Evolutionary conservation across 805 yeast species (phyloP).

Genomic region (Metschnikowia aberdeeniae): DNA sequence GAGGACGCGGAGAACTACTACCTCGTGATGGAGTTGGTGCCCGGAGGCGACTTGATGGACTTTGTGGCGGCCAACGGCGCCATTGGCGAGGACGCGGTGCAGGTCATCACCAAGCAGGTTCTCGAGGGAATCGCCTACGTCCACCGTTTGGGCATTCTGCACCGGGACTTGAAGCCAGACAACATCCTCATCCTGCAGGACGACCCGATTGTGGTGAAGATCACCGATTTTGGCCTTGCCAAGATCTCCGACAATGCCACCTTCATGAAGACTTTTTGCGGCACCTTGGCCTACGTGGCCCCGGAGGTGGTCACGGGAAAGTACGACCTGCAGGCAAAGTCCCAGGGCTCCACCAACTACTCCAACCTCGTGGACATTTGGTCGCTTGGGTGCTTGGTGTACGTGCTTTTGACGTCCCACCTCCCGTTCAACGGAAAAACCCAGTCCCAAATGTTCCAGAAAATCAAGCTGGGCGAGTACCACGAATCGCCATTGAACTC

Average conservation of each 20-base stretch:
- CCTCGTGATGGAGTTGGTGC: conserved; percentile 91
- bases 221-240: conserved; percentile 95
- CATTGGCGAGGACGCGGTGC: conserved; percentile 85
- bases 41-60: conserved; percentile 98
- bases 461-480: conserved; percentile 73
- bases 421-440: conserved; percentile 92
- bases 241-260: conserved; percentile 82
- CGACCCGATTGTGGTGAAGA: conserved; percentile 87
- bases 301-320: conserved; percentile 80
- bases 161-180: conserved; percentile 94
- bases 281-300: conserved; percentile 94
- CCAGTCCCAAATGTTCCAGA: conserved; percentile 76
- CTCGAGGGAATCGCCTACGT: conserved; percentile 81
- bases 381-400: conserved; percentile 93
- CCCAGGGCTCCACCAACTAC: conserved; percentile 42
- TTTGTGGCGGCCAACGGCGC: conserved; percentile 90
- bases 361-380: conserved; percentile 93
- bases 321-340: conserved; percentile 34
- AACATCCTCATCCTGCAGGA: conserved; percentile 86
- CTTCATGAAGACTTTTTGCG: conserved; percentile 93
- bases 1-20: conserved; percentile 81
- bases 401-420: conserved; percentile 89
- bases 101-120: conserved; percentile 81
- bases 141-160: conserved; percentile 88
- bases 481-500: conserved; percentile 72